Conservation (phyloP, 2,329 filamentous ascomycete genomes). For the Xylariaceae sp. region DNA sequence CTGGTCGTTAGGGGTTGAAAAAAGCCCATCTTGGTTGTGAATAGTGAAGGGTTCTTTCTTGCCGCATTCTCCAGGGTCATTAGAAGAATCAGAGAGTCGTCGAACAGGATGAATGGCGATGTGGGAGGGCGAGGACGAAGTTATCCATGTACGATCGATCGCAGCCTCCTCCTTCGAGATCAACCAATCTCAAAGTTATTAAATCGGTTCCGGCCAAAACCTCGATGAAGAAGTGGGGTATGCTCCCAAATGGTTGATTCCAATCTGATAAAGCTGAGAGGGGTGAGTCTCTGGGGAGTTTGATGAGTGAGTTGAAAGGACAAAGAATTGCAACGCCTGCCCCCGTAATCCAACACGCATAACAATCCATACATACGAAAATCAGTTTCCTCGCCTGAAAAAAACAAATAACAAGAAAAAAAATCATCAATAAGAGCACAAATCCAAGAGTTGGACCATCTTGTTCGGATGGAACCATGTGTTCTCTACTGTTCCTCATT, state of each 20-base stretch:
- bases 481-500: background rate
- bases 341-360: constrained; percentile 21
- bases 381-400: constrained; percentile 16
- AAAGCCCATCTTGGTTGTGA: too few relatives aligned
- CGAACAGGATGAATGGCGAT: constrained; percentile 21
- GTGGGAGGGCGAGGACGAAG: background rate
- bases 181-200: constrained; percentile 32
- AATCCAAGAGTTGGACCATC: constrained; percentile 12
- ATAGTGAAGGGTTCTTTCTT: too few relatives aligned
- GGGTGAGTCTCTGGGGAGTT: constrained; percentile 23
- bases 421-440: background rate
- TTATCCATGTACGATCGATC: constrained; percentile 33
- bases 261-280: constrained; percentile 47
- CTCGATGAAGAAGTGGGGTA: constrained; percentile 47
- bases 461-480: constrained; percentile 5
- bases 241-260: constrained; percentile 43
- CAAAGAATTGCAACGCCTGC: constrained; percentile 33
- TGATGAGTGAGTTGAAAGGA: constrained; percentile 36
- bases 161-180: constrained; percentile 32
- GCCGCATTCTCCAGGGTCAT: background rate
- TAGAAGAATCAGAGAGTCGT: background rate
- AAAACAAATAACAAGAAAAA: constrained; percentile 25
- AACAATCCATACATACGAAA: background rate
- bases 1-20: too few relatives aligned
- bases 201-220: constrained; percentile 43